Evolutionary conservation across 2,329 filamentous ascomycete genomes (phyloP).

Genomic region (Colletotrichum tanaceti): DNA sequence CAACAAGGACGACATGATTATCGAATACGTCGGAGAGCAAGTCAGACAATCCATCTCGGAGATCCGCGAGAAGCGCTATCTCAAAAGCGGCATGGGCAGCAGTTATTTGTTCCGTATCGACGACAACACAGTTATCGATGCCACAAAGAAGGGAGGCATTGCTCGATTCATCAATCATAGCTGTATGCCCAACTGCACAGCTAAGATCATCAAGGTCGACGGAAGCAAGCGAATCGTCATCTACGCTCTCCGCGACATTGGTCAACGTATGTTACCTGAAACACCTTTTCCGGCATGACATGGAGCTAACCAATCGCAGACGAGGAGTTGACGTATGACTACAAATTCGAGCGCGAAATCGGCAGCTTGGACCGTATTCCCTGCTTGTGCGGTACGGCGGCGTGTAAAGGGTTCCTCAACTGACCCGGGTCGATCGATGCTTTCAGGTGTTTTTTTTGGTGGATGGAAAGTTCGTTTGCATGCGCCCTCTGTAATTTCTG

Average conservation of each 20-base stretch:
- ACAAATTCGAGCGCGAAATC: constrained; percentile 99
- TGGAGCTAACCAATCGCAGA: constrained; percentile 66
- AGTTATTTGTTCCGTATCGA: constrained; percentile 98
- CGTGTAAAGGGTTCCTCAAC: constrained; percentile 99
- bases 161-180: constrained; percentile 99
- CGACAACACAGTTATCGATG: constrained; percentile 96
- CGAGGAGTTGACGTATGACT: constrained; percentile 99
- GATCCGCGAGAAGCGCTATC: constrained; percentile 89
- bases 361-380: constrained; percentile 95
- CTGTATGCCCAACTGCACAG: constrained; percentile 97
- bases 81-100: constrained; percentile 96
- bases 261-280: constrained; percentile 77
- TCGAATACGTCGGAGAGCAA: constrained; percentile 98
- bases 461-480: constrained; percentile 29
- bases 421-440: constrained; percentile 55
- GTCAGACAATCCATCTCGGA: constrained; percentile 98
- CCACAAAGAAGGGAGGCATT: constrained; percentile 98
- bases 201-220: constrained; percentile 99
- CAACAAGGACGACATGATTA: constrained; percentile 98
- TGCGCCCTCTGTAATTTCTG: constrained; percentile 22
- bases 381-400: constrained; percentile 94
- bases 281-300: neutral
- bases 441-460: constrained; percentile 36
- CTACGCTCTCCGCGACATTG: constrained; percentile 95
- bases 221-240: constrained; percentile 99